Evolutionary conservation across 768 basidiomycete species (phyloP).

Genomic region (Mycena epipterygia): DNA sequence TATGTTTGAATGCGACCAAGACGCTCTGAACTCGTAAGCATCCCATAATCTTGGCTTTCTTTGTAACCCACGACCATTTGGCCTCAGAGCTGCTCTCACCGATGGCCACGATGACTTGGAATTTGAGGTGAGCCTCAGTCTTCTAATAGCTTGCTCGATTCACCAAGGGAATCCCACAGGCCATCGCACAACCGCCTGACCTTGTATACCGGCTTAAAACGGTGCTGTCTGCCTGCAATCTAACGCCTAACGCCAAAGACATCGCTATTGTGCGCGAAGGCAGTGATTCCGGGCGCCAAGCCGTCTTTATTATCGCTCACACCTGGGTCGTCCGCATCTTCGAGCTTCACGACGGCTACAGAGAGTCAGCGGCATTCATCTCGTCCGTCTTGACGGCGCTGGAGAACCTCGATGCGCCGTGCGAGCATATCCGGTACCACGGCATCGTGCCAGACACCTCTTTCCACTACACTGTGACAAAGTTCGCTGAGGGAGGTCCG

Average conservation of each 20-base stretch:
- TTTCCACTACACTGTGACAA: slow-evolving; percentile 9
- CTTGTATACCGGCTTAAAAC: background rate
- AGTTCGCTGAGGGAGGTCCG: background rate
- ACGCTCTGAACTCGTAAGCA: too few species aligned
- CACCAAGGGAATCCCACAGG: too few species aligned
- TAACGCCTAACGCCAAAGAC: background rate
- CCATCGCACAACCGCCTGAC: background rate
- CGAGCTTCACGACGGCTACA: slow-evolving; percentile 9
- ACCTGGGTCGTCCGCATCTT: slow-evolving; percentile 16
- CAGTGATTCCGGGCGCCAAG: background rate
- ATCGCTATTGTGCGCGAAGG: background rate
- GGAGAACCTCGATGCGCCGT: background rate
- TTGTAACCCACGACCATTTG: too few species aligned
- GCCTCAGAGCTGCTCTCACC: too few species aligned
- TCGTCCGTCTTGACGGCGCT: background rate
- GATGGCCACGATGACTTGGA: too few species aligned
- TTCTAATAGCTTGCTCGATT: too few species aligned
- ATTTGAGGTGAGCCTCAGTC: too few species aligned
- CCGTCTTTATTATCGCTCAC: background rate
- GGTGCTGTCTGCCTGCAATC: slow-evolving; percentile 2
- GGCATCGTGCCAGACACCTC: background rate
- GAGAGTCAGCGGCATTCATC: slow-evolving; percentile 6
- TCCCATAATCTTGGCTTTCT: too few species aligned
- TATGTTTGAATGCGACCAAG: too few species aligned
- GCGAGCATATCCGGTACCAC: slow-evolving; percentile 8